Percentiles rank a stretch among this genome's conserved stretches.
Conservation (phyloP, 495 filamentous ascomycete genomes). For the Hypoxylon cercidicola region DNA sequence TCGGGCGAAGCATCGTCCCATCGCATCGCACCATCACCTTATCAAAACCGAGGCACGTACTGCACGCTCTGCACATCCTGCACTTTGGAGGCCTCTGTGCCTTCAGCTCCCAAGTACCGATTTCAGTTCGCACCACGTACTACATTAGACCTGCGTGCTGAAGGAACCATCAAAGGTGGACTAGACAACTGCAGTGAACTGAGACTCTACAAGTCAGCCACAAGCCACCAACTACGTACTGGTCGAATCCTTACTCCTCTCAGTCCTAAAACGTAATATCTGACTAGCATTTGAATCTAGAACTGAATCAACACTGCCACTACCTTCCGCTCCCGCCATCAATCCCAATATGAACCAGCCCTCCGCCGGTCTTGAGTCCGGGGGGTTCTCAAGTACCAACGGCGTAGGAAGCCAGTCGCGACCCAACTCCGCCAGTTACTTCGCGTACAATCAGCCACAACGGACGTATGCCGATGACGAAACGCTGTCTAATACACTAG, state of each 20-base stretch:
- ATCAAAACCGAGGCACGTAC: slow-evolving; percentile 8
- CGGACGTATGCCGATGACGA: slow-evolving; percentile 46
- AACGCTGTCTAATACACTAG: slow-evolving; percentile 54
- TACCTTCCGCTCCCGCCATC: slow-evolving; percentile 23
- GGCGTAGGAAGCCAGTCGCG: slow-evolving; percentile 30
- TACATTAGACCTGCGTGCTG: slow-evolving; percentile 3
- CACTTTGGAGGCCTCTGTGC: slow-evolving; percentile 24
- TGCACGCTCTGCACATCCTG: neutral
- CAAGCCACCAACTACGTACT: no score
- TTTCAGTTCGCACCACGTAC: slow-evolving; percentile 8
- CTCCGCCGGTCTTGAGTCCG: slow-evolving; percentile 29
- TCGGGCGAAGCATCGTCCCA: neutral
- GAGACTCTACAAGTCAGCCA: slow-evolving; percentile 2
- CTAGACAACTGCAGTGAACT: slow-evolving; percentile 17
- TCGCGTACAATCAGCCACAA: slow-evolving; percentile 41
- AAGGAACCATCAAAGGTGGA: slow-evolving; percentile 12
- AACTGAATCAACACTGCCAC: slow-evolving; percentile 29
- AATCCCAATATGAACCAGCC: slow-evolving; percentile 40
- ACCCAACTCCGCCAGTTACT: slow-evolving; percentile 36
- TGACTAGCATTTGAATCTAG: slow-evolving; percentile 23
- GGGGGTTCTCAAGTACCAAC: slow-evolving; percentile 21
- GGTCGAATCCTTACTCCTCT: neutral
- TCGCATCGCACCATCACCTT: neutral
- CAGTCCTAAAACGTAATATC: slow-evolving; percentile 20
- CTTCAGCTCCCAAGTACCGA: slow-evolving; percentile 15